Percentiles rank a stretch among this genome's conserved stretches.
These are phyloP conservation scores for Dujonia santamariae DNA, from an alignment of 1,139 yeast genomes.

Conservation along the genomic window DNA sequence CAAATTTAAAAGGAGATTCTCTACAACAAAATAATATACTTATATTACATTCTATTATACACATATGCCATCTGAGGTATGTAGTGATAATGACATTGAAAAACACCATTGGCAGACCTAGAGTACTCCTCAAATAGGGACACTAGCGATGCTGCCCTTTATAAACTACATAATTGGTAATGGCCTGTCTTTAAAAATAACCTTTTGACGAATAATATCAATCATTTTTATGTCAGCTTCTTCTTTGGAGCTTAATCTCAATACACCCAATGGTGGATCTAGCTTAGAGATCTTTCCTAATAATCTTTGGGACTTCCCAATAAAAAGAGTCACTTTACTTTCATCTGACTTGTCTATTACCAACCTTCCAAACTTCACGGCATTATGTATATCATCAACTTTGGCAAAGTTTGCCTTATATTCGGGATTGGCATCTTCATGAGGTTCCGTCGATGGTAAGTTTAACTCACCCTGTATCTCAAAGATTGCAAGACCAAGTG, in stretches of 20 bases:
- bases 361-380: slow-evolving; percentile 58
- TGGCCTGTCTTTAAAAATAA: slow-evolving; percentile 64
- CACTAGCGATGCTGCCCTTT: no score
- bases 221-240: slow-evolving; percentile 39
- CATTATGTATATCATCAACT: slow-evolving; percentile 38
- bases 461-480: slow-evolving; percentile 75
- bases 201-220: slow-evolving; percentile 56
- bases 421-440: slow-evolving; percentile 17
- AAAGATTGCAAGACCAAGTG: slow-evolving; percentile 54
- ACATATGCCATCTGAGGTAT: no score
- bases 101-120: no score
- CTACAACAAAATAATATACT: no score
- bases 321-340: slow-evolving; percentile 50
- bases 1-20: no score
- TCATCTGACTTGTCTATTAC: slow-evolving; percentile 45
- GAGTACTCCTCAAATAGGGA: no score
- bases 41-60: no score
- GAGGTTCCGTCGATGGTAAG: slow-evolving; percentile 46
- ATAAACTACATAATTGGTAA: slow-evolving; percentile 74
- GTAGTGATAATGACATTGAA: no score
- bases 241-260: slow-evolving; percentile 38
- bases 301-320: slow-evolving; percentile 66
- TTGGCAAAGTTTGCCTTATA: slow-evolving; percentile 24
- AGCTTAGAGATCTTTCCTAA: slow-evolving; percentile 55
- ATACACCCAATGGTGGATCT: slow-evolving; percentile 59